phyloP scores from a whole-genome alignment of 2,329 filamentous ascomycete genomes.

The Phaeosphaeriaceae sp. region DNA sequence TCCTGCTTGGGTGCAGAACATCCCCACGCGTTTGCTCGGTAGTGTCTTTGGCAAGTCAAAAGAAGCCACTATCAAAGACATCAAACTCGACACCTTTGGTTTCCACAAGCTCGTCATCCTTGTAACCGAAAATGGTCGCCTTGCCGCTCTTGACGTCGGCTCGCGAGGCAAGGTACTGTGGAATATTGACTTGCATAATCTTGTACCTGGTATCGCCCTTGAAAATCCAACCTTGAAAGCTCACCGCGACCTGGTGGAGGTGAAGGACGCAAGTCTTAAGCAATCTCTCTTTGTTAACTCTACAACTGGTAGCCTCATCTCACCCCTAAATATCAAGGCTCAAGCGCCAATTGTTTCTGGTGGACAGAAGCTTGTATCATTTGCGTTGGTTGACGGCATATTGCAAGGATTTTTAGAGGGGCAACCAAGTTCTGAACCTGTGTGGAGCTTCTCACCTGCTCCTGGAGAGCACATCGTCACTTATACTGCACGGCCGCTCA shows the following conservation, averaged over 20 bases:
- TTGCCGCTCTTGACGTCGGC: slow-evolving; percentile 81
- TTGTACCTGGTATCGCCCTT: slow-evolving; percentile 64
- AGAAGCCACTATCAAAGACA: slow-evolving; percentile 58
- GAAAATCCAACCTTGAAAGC: slow-evolving; percentile 60
- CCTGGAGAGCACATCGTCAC: slow-evolving; percentile 70
- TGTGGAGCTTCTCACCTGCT: slow-evolving; percentile 77
- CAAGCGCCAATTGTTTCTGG: slow-evolving; percentile 17
- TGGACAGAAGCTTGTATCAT: slow-evolving; percentile 38
- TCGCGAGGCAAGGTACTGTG: slow-evolving; percentile 77
- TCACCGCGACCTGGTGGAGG: slow-evolving; percentile 42
- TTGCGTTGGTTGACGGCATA: slow-evolving; percentile 39
- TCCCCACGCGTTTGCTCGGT: slow-evolving; percentile 72
- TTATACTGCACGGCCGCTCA: slow-evolving; percentile 70
- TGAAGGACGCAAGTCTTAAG: slow-evolving; percentile 32
- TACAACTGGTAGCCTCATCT: slow-evolving; percentile 38
- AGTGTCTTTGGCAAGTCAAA: slow-evolving; percentile 63
- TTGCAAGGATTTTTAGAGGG: slow-evolving; percentile 40
- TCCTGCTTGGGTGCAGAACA: slow-evolving; percentile 71
- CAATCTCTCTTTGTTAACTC: slow-evolving; percentile 41
- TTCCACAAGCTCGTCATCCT: slow-evolving; percentile 86
- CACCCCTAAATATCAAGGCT: slow-evolving; percentile 21
- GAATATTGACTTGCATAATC: slow-evolving; percentile 69
- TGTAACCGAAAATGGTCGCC: slow-evolving; percentile 77
- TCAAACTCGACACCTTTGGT: slow-evolving; percentile 78
- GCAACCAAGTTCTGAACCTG: slow-evolving; percentile 29